Evolutionary conservation across 225 moss, liverwort and hornwort genomes (phyloP), one percentile per base, ranked within the genome.

Genomic region (Pseudoscleropodium purum): DNA sequence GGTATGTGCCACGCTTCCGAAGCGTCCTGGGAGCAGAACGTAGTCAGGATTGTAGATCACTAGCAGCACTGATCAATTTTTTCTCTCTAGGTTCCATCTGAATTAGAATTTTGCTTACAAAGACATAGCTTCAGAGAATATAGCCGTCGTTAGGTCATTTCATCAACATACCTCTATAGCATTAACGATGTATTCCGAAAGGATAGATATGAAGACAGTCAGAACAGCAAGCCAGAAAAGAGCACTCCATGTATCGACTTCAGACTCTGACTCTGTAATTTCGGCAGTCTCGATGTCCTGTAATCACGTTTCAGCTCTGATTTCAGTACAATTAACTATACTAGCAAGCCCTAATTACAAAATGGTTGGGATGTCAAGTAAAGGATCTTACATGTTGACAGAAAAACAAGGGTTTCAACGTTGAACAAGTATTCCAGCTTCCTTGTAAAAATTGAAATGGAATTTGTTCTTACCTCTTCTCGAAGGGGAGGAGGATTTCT

Each of bases 191-290:
- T 86, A 90, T 73, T 95, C 90, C 8, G 98, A 98, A 39, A 98
- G 92, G 15, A 97, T 82, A 59, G 98, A 97, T 56, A 98, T 96
- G 82, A 97, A 91, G 89, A 95, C 31, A 79, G 97, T 96, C 62
- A 97, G 75, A 49, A 97, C 66, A 62, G 91, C 95, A 84, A 98
- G 93, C 95, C 98, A 98, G 87, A 95, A 92, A 57, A 96, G 90
- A 57, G 95, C 93, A 49, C 91, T 95, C 95, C 95, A 93, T 51
- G 88, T 83, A 70, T 94, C 94, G 51, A 96, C 85, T 62, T 84
- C 79, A 75, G 89, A 85, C 83, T 96, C 92, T 11, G 92, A 86
- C 39, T 93, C 92, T 63, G 75, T 39, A 74, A 51, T 90, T 79
- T 81, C 92, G 70, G 81, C 61, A 86, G 80, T 85, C 59, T 94